These are phyloP conservation scores for Ambrosia hybrid DNA, from an alignment of 140 eudicot genomes.

Conservation along the genomic window DNA sequence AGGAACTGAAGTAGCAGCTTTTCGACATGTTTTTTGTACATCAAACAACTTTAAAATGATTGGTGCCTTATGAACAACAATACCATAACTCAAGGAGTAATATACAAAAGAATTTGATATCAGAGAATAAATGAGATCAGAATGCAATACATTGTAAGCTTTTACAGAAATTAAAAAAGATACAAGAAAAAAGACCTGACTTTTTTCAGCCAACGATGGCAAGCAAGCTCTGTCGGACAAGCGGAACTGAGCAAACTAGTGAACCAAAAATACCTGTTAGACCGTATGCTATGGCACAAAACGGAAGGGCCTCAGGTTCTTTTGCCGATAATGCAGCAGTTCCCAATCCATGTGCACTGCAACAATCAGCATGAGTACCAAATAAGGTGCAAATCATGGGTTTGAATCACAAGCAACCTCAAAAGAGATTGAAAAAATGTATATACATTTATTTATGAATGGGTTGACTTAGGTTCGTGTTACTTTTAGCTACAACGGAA, in stretches of 20 bases:
- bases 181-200: not conserved
- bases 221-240: conserved; percentile 84
- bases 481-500: not conserved
- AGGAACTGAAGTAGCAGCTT: not conserved
- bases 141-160: conserved; percentile 17
- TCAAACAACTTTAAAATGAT: not conserved
- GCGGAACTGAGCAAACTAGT: conserved; percentile 79
- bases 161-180: conserved; percentile 19
- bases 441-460: no score
- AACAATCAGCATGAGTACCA: conserved; percentile 19
- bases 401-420: conserved; percentile 1
- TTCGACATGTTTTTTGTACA: conserved; percentile 5
- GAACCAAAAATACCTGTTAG: conserved; percentile 93
- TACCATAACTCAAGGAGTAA: conserved; percentile 2
- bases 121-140: conserved; percentile 17
- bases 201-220: conserved; percentile 74
- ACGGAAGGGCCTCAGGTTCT: conserved; percentile 98
- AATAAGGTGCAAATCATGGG: conserved; percentile 18
- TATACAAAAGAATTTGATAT: conserved; percentile 10
- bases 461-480: no score
- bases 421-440: not conserved
- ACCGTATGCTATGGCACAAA: conserved; percentile 94
- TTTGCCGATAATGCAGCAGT: conserved; percentile 97
- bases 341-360: conserved; percentile 95
- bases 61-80: not conserved